Evolutionary conservation across 345 rosid genomes (phyloP), one percentile per base, ranked within the genome.

Genomic region (Camelina neglecta): DNA sequence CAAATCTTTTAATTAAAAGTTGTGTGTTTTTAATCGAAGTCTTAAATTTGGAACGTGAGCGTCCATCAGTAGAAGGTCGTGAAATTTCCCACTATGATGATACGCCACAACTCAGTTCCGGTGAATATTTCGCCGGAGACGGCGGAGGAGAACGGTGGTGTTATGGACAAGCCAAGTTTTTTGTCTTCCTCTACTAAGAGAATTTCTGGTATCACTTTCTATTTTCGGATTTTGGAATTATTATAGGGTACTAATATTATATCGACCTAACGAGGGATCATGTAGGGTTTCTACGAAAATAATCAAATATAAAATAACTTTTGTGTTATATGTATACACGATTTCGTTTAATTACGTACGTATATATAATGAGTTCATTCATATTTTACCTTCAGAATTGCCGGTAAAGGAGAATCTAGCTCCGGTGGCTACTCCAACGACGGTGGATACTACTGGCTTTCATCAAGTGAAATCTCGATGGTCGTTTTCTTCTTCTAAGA

Each of bases 401-500:
- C 75, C 71, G 58, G 13, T 20, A 44, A 76, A 44, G 57, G 75
- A 62, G 23, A 54, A 5, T 55, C 11, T 45, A 29, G 49, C 57
- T 51, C 69, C 67, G 42, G 50, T 11, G 18, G 50, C 10, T 23
- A 44, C 59, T 45, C 11, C 21, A 18, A 51, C 35, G 15, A 21
- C 31, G 64, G 64, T 4, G 41, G 62, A 6, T 13, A 65, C 13
- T 13, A 65, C 13, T 11, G 55, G 60, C 57, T 54, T 49, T 35
- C 58, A 44, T 35, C 58, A 44, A 45, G 10, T 70, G 44, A 76
- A 47, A 55, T 47, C 57, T 76, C 75, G 71, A 1, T 63, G 65
- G 71, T 76, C 75, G 24, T 62, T 76, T 69, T 62, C 75, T 38
- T 70, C 75, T 62, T 62, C 80, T 55, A 63, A 44, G 12, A 76